Evolutionary conservation across 1,284 basidiomycete genomes (phyloP), one percentile per base, ranked within the genome.

Genomic region (Heimioporus punctisporus): DNA sequence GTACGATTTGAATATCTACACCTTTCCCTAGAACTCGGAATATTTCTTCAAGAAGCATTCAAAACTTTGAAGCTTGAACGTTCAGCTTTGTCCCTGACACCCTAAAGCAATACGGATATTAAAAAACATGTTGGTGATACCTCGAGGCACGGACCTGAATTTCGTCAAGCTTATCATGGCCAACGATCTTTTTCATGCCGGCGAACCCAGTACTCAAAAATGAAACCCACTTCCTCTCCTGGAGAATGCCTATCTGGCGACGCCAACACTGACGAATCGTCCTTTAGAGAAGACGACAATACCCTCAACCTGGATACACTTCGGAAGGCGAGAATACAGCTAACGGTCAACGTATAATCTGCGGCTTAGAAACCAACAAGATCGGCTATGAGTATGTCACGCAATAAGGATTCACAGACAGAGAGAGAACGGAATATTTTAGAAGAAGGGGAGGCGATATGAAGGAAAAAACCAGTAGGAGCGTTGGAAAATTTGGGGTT

Each of bases 191-290:
- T 73, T 90, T 90, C 82, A 92, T 90, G 5, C 91, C 92, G 1
- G 83, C 79, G 77, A 6, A 92, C 86, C 92, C 93, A 95, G 60
- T 95, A 90, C 6, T 78, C 72, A 4, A 54, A 39, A 46, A 55
- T 48, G 5, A 49, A 27, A 72, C 80, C 50, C 61, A 86, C 86
- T 83, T 86, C 70, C 86, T 87, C 60, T 84, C 77, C 54, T 85
- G 84, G 45, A 95, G 74, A 58, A 95, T 94, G 5, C 93, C 93
- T 83, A 95, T 94, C 0, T 93, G 91, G 94, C 93, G 17, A 92
- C 90, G 1, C 88, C 88, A 7, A 95, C 91, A 60, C 92, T 90
- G 41, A 94, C 88, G 62, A 95, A 93, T 6, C 84, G 75, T 0
- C 78, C 76, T 34, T 62, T 62, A 25, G 60, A 44, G 4, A 41